Evolutionary conservation across 352 stramenopile species (phyloP), one percentile per base, ranked within the genome.

Genomic region (Pythium dissotocum): DNA sequence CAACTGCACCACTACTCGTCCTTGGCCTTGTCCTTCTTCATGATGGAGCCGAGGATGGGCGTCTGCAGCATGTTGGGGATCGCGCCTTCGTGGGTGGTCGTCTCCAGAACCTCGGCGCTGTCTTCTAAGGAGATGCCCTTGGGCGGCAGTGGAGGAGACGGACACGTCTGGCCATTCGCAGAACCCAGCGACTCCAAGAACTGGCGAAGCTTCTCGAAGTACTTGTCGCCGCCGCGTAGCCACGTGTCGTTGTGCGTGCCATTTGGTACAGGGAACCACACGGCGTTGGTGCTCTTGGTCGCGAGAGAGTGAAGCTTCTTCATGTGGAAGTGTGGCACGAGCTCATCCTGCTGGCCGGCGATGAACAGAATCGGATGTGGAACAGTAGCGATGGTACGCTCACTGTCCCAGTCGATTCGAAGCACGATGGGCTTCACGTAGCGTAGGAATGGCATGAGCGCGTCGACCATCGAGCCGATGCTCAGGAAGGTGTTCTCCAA

Each of bases 211-310:
- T 83, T 66, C 0, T 85, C 77, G 76, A 90, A 96, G 80, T 98
- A 98, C 44, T 78, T 78, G 46, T 87, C 74, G 6, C 93, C 93
- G 18, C 95, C 94, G 49, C 92, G 82, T 33, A 97, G 69, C 92
- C 91, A 98, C 40, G 91, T 97, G 77, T 98, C 94, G 69, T 98
- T 98, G 74, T 98, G 95, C 3, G 91, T 98, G 6, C 95, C 95
- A 10, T 92, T 81, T n/a, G 89, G 78, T 9, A 98, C 84, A 2
- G 76, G 69, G 46, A 88, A 79, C 77, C 95, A 95, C 28, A 94
- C 71, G 2, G 70, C 76, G 21, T 64, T 72, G 55, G 74, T 71
- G 53, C 78, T 91, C 9, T 75, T 77, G 6, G 61, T 77, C n/a
- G 79, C 87, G 32, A 97, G 78, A n/a, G 76, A 59, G 24, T 88